Conservation (phyloP, 2,329 filamentous ascomycete species). For the Lecanicillium sp. region DNA sequence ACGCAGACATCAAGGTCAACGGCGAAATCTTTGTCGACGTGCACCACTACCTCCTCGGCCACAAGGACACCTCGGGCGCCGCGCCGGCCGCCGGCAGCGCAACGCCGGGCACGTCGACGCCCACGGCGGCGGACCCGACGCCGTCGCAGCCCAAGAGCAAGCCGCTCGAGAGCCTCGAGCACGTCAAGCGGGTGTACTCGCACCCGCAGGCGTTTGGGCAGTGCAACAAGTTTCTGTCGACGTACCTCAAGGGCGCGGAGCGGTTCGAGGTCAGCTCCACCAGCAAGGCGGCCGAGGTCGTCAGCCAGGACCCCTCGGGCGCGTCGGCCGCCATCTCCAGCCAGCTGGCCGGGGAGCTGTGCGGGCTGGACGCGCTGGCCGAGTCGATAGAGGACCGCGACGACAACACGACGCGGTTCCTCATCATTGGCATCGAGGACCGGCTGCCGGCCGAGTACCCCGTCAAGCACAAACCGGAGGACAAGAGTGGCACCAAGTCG, state of each 20-base stretch:
- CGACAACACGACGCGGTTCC: conserved; percentile 75
- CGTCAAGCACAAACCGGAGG: conserved; percentile 17
- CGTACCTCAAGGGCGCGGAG: conserved; percentile 66
- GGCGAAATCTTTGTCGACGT: conserved; percentile 83
- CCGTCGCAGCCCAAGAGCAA: conserved; percentile 36
- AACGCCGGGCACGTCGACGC: conserved; percentile 38
- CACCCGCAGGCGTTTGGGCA: conserved; percentile 96
- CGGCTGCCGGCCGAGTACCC: conserved; percentile 17
- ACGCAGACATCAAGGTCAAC: conserved; percentile 65
- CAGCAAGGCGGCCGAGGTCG: conserved; percentile 74
- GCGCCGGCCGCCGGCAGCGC: conserved; percentile 20
- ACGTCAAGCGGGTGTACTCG: conserved; percentile 74
- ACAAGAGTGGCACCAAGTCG: conserved; percentile 48
- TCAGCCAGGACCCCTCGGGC: conserved; percentile 49
- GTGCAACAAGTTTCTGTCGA: conserved; percentile 67
- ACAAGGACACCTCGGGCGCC: conserved; percentile 18
- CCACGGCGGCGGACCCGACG: conserved; percentile 37
- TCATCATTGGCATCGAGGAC: conserved; percentile 47
- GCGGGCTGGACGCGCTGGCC: conserved; percentile 63
- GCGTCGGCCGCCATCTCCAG: conserved; percentile 72
- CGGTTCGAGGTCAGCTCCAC: conserved; percentile 80
- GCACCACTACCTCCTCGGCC: conserved; percentile 76
- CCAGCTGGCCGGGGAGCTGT: conserved; percentile 60
- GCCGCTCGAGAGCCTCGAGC: conserved; percentile 44
- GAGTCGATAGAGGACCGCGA: conserved; percentile 62